Base-by-base conservation (phyloP, 306 rosid genomes). In the Lupinus albus region DNA sequence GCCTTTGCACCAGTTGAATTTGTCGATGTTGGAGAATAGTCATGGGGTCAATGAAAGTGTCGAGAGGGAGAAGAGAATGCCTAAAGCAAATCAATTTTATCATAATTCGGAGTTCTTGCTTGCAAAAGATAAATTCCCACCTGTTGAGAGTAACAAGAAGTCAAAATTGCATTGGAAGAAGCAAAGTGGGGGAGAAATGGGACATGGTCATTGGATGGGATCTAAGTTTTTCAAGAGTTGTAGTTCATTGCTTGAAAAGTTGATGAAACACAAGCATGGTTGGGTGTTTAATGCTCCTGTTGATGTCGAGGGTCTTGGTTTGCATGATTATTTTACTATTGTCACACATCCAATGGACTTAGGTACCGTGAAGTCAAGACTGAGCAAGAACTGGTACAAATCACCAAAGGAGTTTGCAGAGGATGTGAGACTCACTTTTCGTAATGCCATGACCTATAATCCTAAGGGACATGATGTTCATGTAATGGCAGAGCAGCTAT, bases 11-110 rank as follows among this genome's bases (percentile, higher is more conserved):
- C 92, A 81, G 70, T 73, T 89, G 78, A 85, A 80, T 74, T 17
- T 92, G 56, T 76, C 95, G 2, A 60, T 87, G 70, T 72, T 84
- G 59, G 93, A 86, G 82, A 89, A 86, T 74, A 89, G 86, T 76
- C 91, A 77, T 2, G 89, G 85, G n/a, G 70, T 70, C 50, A 21
- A 76, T 84, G 96, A 86, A 66, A 80, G 12, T 76, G 81, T 87
- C 71, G 96, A 93, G 84, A 92, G 89, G 79, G 98, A 92, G 75
- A 92, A 92, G 86, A 86, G 98, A 68, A 92, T 86, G 12, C 98
- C 98, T 2, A 92, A 92, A 74, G 96, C 96, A 7, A 92, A 92
- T 78, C 96, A 86, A 64, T 92, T 92, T 67, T 93, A 93, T 78
- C 81, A 72, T 2, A 93, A 86, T 68, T 88, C 97, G 0, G 98